Base-by-base conservation (phyloP, 805 yeast species). In the Ogataea salicorniae region DNA sequence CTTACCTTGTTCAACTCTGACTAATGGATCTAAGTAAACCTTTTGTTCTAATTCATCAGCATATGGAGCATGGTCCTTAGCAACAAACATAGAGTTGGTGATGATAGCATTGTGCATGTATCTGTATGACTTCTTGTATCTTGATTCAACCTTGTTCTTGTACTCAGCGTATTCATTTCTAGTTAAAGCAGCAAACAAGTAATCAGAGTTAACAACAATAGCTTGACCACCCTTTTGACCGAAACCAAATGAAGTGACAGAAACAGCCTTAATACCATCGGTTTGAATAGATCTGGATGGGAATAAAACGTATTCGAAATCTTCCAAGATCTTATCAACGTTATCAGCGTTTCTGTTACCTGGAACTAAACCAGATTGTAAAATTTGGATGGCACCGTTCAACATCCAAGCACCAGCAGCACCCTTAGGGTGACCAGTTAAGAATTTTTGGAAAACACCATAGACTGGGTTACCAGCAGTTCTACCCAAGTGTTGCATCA, bases 401-500 rank as follows among this genome's bases (percentile, higher is more conserved):
- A 94, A 74, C 99, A 94, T 94, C 99, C 99, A 94, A 49, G 99
- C 98, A 79, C 97, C 99, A 49, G 99, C 99, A 61, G 99, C 99
- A 81, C 99, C 99, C 87, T 94, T 94, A 62, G 99, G 99, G 77
- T 94, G 99, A 74, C 99, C 99, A 61, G 99, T 94, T 66, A 94
- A 81, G 82, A 80, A 94, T 74, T 94, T 94, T 75, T 94, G 99
- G 96, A 95, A 92, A 47, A 94, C 95, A 80, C 98, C 97, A 59
- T 85, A 77, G 43, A 95, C 91, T 54, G 99, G 96, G 75, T 94
- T 95, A 74, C 99, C 99, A 74, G 87, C 90, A 48, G 96, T 74
- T 75, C 99, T 85, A 59, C 98, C 99, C 66, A 94, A 77, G 67
- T 94, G 99, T 64, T 77, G 73, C 83, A 95, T 86, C 97, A 95